Conservation (phyloP, 1,284 basidiomycete species). For the Ceratobasidium sp. region DNA sequence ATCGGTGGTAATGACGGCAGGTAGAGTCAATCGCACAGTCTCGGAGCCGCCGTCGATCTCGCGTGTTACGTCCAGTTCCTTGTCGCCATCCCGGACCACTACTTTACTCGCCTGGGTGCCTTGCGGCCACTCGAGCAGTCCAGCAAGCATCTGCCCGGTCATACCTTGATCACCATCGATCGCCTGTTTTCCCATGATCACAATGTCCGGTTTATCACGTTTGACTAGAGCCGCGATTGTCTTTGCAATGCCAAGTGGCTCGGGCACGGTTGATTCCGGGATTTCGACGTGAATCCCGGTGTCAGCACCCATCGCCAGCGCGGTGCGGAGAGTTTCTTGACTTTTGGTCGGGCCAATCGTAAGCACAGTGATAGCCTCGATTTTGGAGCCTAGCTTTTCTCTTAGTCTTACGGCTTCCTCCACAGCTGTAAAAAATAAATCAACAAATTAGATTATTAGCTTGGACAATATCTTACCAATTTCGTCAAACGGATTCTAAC, state of each 20-base stretch:
- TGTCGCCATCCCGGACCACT: constrained; percentile 77
- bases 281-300: constrained; percentile 91
- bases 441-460: not conserved
- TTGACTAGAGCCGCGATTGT: constrained; percentile 83
- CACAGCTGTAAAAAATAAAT: constrained; percentile 73
- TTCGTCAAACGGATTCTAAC: constrained; percentile 95
- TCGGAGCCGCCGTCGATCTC: constrained; percentile 97
- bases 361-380: constrained; percentile 90
- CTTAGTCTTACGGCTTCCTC: constrained; percentile 97
- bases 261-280: constrained; percentile 77
- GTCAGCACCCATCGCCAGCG: constrained; percentile 98
- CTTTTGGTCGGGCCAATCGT: constrained; percentile 94
- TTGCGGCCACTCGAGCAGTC: constrained; percentile 92
- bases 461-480: constrained; percentile 71
- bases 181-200: constrained; percentile 98
- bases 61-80: constrained; percentile 80
- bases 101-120: constrained; percentile 96
- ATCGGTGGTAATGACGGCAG: constrained; percentile 93
- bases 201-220: constrained; percentile 79
- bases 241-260: constrained; percentile 90
- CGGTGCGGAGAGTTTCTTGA: constrained; percentile 91
- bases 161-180: constrained; percentile 98
- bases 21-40: constrained; percentile 84
- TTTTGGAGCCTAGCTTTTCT: constrained; percentile 80
- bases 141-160: constrained; percentile 98